Base-by-base conservation (phyloP, 139 green algal species). In the Tetraselmis striata region DNA sequence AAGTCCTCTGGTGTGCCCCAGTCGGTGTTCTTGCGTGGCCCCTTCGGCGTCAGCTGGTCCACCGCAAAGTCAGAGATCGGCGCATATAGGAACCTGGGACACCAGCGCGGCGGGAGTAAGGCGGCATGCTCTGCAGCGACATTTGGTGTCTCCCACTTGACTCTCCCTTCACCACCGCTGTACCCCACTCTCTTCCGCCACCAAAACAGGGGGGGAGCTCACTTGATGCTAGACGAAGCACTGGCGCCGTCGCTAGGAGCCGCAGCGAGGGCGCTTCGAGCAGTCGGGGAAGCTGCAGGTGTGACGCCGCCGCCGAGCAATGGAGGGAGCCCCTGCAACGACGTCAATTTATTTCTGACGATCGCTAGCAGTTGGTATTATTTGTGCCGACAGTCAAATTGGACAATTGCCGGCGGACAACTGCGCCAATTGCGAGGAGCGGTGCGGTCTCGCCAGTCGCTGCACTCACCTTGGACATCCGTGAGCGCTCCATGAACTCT, bases 11-110 rank as follows among this genome's bases (percentile, higher is more conserved):
- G 80, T 26, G 76, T 27, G 29, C 80, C 80, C 29, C 25, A 2
- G 67, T 83, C 80, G 28, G 45, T 59, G 30, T 79, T 79, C 29
- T 22, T 30, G 28, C 80, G 80, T 23, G n/a, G 59, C 58, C 80
- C 80, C 67, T 83, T 83, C 23, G 30, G 11, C 29, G 30, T 30
- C 29, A 83, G 67, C 67, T 83, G 59, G 29, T 83, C 80, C 1
- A 59, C 2, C 29, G 80, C 80, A 28, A 79, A 79, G 59, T 79
- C 75, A 1, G 59, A 26, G 2, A 74, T 11, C 18, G 80, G 80
- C 59, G 58, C 29, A n/a, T 74, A 29, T 26, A n/a, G 30, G 29
- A n/a, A 80, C 32, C 77, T n/a, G 77, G n/a, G n/a, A n/a, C 77
- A 32, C 77, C 1, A 30, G 77, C 28, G 28, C 27, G 28, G 77